Base-by-base conservation (phyloP, 306 rosid genomes). In the Rosa chinensis region DNA sequence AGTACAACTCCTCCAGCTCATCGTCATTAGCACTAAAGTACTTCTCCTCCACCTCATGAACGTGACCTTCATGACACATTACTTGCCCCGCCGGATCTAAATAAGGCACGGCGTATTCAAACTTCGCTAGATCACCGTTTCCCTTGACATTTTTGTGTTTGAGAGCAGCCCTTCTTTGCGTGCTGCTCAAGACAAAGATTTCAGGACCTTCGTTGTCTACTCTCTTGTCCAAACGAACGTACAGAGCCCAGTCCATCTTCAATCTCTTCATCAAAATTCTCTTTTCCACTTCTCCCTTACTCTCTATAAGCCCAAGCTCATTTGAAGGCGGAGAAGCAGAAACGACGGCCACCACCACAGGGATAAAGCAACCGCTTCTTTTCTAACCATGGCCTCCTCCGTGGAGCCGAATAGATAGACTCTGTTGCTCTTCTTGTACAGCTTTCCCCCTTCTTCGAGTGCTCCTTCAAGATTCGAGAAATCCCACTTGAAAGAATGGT, bases 11-110 rank as follows among this genome's bases (percentile, higher is more conserved):
- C 64, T 58, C 32, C 12, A 58, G 35, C 64, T 21, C 32, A 21
- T 58, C 64, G 3, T 58, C 35, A 58, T 58, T 58, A n/a, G 64
- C 64, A 58, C 64, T 58, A 58, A 58, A 58, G 63, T 20, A 58
- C 63, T 58, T 14, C 63, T 20, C 63, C 28, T 58, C 63, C 12
- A 0, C 5, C 9, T 61, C 66, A 25, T 58, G 4, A 52, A 14
- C 59, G 1, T 17, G n/a, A 56, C 2, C 63, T 8, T 56, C 28
- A 20, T 5, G 63, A 3, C 25, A 5, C 63, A n/a, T 20, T 56
- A 56, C 28, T 56, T n/a, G 12, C 1, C 32, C 63, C 1, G 10
- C 28, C 5, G 63, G 32, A 8, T 21, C 32, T 9, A 58, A 58
- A 21, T 58, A 58, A 21, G 32, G 32, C 64, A 58, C 32, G 64